Base-by-base conservation (phyloP, 345 rosid species). In the Acer yangbiense region DNA sequence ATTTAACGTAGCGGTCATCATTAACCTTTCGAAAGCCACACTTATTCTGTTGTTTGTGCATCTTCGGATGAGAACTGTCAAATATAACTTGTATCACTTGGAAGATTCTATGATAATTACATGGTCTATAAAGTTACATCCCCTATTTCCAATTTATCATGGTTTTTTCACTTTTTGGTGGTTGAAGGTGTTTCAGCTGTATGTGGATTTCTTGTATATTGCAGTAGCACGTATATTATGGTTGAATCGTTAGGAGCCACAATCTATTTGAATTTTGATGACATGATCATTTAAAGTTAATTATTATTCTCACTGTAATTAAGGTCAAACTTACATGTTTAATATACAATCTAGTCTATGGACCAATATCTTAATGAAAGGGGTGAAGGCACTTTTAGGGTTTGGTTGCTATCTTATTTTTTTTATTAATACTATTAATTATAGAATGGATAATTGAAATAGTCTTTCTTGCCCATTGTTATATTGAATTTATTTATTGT, bases 381-480 rank as follows among this genome's bases (percentile, higher is more conserved):
- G 46, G 11, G 46, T 43, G 46, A 7, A 9, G 46, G 46, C 46
- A 7, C 46, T 43, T 43, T 43, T 43, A 43, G 46, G 11, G 46
- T 7, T 43, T 43, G 46, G 46, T 43, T 43, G 46, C 10, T 43
- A 43, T 43, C 9, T 43, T 43, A 43, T 43, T 43, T 43, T 43
- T 43, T 43, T 43, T 8, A 43, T 46, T 46, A 46, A 10, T 46
- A 46, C 13, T 1, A 46, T 46, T 46, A 43, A 2, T 43, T 43
- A 8, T 11, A 43, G 46, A 43, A 1, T 43, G 46, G 46, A 43
- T 43, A 43, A 8, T 46, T 46, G 50, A 46, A 46, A 18, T 6
- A 21, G 23, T 44, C 69, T 69, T 67, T 29, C 68, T 27, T 10
- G 57, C 39, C 32, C 52, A 83, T 72, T 78, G 54, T 46, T 27